These are phyloP conservation scores for Rhodotorula sp. DNA, from an alignment of 1,284 basidiomycete genomes.

Conservation along the genomic window DNA sequence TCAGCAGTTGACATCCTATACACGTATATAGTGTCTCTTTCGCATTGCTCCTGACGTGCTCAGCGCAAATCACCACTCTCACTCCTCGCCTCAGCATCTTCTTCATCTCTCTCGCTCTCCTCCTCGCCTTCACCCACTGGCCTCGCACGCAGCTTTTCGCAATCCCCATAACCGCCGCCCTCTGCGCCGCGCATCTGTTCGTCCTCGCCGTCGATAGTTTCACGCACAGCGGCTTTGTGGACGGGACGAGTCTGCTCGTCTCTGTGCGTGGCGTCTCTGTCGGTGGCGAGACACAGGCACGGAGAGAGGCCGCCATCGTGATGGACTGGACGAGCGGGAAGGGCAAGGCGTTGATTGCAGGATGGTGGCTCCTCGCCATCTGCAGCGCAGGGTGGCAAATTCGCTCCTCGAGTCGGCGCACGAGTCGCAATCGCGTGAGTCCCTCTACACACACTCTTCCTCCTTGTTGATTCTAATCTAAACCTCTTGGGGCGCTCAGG, in stretches of 20 bases:
- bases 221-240: slow-evolving; percentile 47
- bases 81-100: slow-evolving; percentile 15
- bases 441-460: slow-evolving; percentile 6
- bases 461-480: slow-evolving; percentile 16
- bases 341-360: slow-evolving; percentile 29
- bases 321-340: slow-evolving; percentile 12
- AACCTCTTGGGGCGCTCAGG: too few species aligned
- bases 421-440: slow-evolving; percentile 45
- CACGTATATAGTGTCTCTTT: slow-evolving; percentile 4
- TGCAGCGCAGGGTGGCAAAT: slow-evolving; percentile 31
- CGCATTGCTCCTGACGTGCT: slow-evolving; percentile 19
- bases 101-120: neutral
- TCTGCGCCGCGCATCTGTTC: slow-evolving; percentile 18
- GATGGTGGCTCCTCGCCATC: slow-evolving; percentile 21
- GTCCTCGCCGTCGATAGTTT: slow-evolving; percentile 60
- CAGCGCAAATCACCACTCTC: slow-evolving; percentile 8
- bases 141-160: neutral
- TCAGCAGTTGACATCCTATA: neutral
- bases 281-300: slow-evolving; percentile 49
- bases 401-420: slow-evolving; percentile 35
- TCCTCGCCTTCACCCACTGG: neutral
- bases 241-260: slow-evolving; percentile 62
- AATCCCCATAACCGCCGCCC: slow-evolving; percentile 1
- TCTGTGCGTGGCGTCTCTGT: slow-evolving; percentile 59
- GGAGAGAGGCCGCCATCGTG: slow-evolving; percentile 48